Base-by-base conservation (phyloP, 768 basidiomycete genomes). In the Termitomyces sp. region DNA sequence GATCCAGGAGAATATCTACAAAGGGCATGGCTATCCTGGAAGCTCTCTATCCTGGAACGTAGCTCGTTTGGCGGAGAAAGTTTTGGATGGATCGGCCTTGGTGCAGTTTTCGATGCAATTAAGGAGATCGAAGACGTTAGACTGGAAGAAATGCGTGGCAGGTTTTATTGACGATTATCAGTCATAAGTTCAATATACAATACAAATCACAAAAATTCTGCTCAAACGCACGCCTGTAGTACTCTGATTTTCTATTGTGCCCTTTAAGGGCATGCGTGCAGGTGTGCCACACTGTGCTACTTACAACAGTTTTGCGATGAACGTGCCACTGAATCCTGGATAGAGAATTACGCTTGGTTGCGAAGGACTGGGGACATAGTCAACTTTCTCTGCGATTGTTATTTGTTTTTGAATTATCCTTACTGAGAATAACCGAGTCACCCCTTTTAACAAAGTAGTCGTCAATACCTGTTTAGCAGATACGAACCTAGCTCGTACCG, bases 371-470 rank as follows among this genome's bases (percentile, higher is more conserved):
- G 45, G 11, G 53, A 35, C 68, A 15, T 52, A 56, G 75, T 75
- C 15, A 75, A 83, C 44, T 78, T 44, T 40, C 28, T 58, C n/a
- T 46, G n/a, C 64, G 35, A 57, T 39, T 11, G 40, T 22, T 6
- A 32, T 71, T 69, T 39, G 67, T 63, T 35, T 15, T 15, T 49
- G n/a, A 45, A 35, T 13, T 55, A 54, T 32, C 83, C 91, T 81
- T 68, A 98, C 96, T 91, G 57, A 98, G 83, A 66, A 99, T 97
- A 15, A 99, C 97, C 28, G 96, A 98, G 75, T 98, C 96, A 24
- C 97, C 97, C 50, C 96, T 94, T 67, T 32, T 50, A 64, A 58
- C 54, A 46, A 55, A 57, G 39, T 59, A 44, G 32, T 56, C 57
- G 11, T 60, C 58, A 35, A 62, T 42, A 44, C 15, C n/a, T 36